phyloP scores from a whole-genome alignment of 495 filamentous ascomycete species.

The Penicillium paxilli region DNA sequence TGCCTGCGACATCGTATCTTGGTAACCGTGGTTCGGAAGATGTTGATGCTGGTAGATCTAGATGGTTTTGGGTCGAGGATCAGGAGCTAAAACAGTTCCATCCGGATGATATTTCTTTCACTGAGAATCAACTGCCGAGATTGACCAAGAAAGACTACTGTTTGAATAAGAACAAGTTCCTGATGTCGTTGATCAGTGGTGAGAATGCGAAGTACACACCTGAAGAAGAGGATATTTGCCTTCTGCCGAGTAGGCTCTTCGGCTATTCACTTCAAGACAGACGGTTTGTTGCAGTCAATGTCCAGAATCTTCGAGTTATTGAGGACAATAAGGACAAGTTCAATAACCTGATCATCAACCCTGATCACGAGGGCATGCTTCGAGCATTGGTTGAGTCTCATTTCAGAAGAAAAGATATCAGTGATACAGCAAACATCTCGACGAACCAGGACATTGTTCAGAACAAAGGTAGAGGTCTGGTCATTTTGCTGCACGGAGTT shows the following conservation, averaged over 20 bases:
- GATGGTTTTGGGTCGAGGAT: neutral
- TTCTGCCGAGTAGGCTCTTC: constrained; percentile 7
- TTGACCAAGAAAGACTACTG: neutral
- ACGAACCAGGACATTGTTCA: neutral
- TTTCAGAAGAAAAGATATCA: constrained; percentile 2
- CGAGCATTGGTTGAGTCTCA: constrained; percentile 5
- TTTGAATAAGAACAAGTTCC: neutral
- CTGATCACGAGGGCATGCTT: constrained; percentile 5
- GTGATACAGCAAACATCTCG: neutral
- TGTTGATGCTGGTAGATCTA: neutral
- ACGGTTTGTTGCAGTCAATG: constrained; percentile 6
- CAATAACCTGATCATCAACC: constrained; percentile 5
- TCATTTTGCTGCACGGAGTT: constrained; percentile 56
- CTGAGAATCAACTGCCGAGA: neutral
- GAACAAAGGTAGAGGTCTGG: constrained; percentile 59
- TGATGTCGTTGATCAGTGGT: neutral
- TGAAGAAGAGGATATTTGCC: neutral
- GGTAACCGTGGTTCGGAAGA: neutral
- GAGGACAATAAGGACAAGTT: neutral
- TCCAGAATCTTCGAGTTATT: constrained; percentile 1
- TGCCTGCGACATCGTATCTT: neutral
- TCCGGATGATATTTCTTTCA: neutral
- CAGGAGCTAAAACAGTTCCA: neutral
- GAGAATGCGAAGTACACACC: neutral
- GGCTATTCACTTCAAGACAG: constrained; percentile 7